Percentiles rank a stretch among this genome's conserved stretches.
phyloP scores from a whole-genome alignment of 805 yeast species.

The Yarrowia sp. region DNA sequence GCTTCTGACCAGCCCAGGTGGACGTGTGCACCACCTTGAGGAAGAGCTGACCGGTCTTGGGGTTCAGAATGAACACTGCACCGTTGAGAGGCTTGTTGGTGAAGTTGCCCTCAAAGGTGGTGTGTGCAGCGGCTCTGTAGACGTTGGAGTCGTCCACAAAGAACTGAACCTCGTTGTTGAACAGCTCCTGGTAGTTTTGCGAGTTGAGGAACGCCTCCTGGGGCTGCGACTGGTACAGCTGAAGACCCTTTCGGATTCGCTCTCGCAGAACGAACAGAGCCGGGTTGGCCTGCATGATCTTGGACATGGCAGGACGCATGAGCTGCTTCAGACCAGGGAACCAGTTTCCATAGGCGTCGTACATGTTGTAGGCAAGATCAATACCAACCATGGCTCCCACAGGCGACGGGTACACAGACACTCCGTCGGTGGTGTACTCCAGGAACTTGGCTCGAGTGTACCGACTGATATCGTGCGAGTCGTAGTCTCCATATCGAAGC shows the following conservation, averaged over 20 bases:
- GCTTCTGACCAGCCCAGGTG: slow-evolving; percentile 96
- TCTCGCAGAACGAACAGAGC: slow-evolving; percentile 90
- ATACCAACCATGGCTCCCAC: slow-evolving; percentile 91
- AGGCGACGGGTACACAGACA: slow-evolving; percentile 87
- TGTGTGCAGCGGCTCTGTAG: slow-evolving; percentile 88
- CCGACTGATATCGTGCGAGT: slow-evolving; percentile 94
- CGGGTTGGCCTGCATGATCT: slow-evolving; percentile 94
- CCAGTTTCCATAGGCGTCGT: slow-evolving; percentile 97
- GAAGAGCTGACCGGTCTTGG: slow-evolving; percentile 83
- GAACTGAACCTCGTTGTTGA: slow-evolving; percentile 80
- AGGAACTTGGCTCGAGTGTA: slow-evolving; percentile 91
- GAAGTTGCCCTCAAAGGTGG: slow-evolving; percentile 89
- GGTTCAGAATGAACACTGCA: slow-evolving; percentile 86
- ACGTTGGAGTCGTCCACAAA: slow-evolving; percentile 95
- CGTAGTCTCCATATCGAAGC: slow-evolving; percentile 94
- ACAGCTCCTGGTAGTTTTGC: slow-evolving; percentile 86
- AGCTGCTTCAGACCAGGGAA: slow-evolving; percentile 91
- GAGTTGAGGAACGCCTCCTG: slow-evolving; percentile 91
- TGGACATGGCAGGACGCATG: slow-evolving; percentile 88
- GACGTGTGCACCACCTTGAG: slow-evolving; percentile 90
- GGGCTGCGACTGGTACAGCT: slow-evolving; percentile 90
- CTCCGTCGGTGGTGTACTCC: slow-evolving; percentile 89
- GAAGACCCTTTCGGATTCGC: slow-evolving; percentile 91
- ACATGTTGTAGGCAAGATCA: slow-evolving; percentile 94
- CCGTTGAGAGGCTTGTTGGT: slow-evolving; percentile 95